A percentile compares a stretch with the other conserved stretches of the same genome.
Evolutionary conservation across 1,139 yeast genomes (phyloP).

Genomic region (Saccharomycopsis hybrid): DNA sequence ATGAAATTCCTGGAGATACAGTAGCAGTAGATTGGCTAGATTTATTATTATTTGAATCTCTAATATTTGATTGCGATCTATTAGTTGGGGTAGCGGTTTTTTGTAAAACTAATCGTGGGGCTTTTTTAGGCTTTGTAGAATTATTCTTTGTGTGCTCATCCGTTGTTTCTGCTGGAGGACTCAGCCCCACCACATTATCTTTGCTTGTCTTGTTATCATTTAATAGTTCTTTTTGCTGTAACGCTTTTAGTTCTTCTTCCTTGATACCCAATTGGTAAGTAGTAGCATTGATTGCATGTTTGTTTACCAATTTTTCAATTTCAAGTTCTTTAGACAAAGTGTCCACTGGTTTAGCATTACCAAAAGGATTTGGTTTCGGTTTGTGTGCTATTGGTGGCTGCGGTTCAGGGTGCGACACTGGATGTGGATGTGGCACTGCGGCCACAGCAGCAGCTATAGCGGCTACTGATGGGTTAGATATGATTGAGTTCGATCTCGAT

Average conservation of each 20-base stretch:
- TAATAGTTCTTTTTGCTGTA: too few relatives aligned
- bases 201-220: too few relatives aligned
- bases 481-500: constrained; percentile 28
- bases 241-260: background rate
- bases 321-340: constrained; percentile 40
- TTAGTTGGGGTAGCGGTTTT: background rate
- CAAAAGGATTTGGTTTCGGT: constrained; percentile 46
- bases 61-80: background rate
- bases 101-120: constrained; percentile 9
- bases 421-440: too few relatives aligned
- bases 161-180: too few relatives aligned
- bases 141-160: background rate
- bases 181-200: background rate
- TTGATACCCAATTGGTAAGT: constrained; percentile 35
- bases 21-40: background rate
- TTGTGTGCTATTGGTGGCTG: constrained; percentile 22
- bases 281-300: constrained; percentile 46
- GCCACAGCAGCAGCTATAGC: too few relatives aligned
- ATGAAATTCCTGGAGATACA: constrained; percentile 17
- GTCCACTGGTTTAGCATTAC: constrained; percentile 50
- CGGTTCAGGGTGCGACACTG: too few relatives aligned
- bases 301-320: constrained; percentile 41
- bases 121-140: constrained; percentile 2
- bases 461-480: constrained; percentile 25
- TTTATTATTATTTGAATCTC: background rate